Percentiles rank a stretch among this genome's conserved stretches.
Evolutionary conservation across 1,139 yeast genomes (phyloP).

Genomic region (Neolecta irregularis): DNA sequence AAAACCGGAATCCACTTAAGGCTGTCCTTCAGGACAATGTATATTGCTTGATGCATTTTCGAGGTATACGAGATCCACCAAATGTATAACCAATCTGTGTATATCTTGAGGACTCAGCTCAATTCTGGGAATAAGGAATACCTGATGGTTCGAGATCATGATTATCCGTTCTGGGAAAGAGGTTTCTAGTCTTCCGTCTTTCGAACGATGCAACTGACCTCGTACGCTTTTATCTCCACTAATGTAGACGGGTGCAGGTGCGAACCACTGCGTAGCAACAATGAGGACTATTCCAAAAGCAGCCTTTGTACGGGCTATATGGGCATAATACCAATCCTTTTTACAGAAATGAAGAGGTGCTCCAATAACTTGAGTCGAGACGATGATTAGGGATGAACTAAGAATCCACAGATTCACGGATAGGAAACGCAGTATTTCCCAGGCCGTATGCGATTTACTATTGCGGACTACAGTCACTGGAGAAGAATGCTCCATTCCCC

Average conservation of each 20-base stretch:
- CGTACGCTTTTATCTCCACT: constrained; percentile 22
- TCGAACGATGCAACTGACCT: constrained; percentile 19
- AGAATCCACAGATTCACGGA: no score
- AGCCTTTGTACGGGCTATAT: constrained; percentile 22
- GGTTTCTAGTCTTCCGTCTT: constrained; percentile 20
- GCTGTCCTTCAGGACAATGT: constrained; percentile 67
- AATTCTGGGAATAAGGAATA: neutral
- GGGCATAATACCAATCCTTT: constrained; percentile 9
- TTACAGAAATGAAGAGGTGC: constrained; percentile 5
- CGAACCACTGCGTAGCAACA: constrained; percentile 22
- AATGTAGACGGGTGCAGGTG: constrained; percentile 23
- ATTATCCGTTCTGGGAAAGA: constrained; percentile 25
- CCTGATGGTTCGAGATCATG: constrained; percentile 5
- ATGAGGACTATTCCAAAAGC: constrained; percentile 25
- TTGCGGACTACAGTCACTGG: no score
- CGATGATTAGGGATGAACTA: no score
- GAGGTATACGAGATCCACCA: constrained; percentile 81
- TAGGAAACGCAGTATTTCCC: no score
- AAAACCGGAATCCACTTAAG: constrained; percentile 56
- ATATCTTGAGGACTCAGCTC: constrained; percentile 27
- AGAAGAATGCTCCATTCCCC: no score
- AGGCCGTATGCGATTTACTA: no score
- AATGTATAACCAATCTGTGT: constrained; percentile 83
- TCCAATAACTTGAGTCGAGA: constrained; percentile 12
- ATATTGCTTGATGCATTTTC: constrained; percentile 43